phyloP scores from a whole-genome alignment of 139 green algal species.

The Desmodesmus armatus region DNA sequence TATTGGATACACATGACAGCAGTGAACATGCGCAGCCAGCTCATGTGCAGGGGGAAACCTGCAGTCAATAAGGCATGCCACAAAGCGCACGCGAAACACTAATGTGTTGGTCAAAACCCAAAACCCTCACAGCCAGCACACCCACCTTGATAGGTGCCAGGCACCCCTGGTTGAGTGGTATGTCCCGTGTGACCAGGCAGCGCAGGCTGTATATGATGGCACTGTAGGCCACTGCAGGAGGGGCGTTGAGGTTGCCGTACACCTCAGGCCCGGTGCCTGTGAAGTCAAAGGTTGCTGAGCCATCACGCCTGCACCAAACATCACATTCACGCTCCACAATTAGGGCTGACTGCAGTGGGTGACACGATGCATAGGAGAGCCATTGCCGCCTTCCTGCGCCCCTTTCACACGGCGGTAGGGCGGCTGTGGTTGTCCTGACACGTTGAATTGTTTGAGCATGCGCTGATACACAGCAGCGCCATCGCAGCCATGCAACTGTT shows the following conservation, averaged over 20 bases:
- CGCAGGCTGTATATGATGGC: slow-evolving; percentile 96
- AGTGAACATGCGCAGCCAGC: not conserved
- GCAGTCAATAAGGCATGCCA: too few species aligned
- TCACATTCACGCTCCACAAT: too few species aligned
- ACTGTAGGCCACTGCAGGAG: slow-evolving; percentile 89
- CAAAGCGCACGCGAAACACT: too few species aligned
- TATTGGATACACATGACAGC: too few species aligned
- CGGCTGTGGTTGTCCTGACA: too few species aligned
- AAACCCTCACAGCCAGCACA: too few species aligned
- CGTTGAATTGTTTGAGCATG: too few species aligned
- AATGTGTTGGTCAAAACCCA: too few species aligned
- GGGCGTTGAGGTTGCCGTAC: slow-evolving; percentile 96
- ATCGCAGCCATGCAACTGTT: not conserved
- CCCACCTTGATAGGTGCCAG: slow-evolving; percentile 79
- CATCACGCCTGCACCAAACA: slow-evolving; percentile 35
- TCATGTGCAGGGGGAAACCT: too few species aligned
- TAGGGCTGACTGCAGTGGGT: not conserved
- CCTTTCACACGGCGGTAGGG: too few species aligned
- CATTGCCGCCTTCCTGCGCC: not conserved
- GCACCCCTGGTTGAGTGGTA: slow-evolving; percentile 95
- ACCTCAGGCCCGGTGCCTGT: slow-evolving; percentile 87
- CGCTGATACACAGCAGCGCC: not conserved
- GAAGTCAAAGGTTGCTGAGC: slow-evolving; percentile 94
- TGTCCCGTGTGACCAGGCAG: slow-evolving; percentile 91
- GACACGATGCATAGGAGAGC: not conserved